These are phyloP conservation scores for Polygonum maritimum DNA, from an alignment of 148 eudicot genomes.

Conservation along the genomic window DNA sequence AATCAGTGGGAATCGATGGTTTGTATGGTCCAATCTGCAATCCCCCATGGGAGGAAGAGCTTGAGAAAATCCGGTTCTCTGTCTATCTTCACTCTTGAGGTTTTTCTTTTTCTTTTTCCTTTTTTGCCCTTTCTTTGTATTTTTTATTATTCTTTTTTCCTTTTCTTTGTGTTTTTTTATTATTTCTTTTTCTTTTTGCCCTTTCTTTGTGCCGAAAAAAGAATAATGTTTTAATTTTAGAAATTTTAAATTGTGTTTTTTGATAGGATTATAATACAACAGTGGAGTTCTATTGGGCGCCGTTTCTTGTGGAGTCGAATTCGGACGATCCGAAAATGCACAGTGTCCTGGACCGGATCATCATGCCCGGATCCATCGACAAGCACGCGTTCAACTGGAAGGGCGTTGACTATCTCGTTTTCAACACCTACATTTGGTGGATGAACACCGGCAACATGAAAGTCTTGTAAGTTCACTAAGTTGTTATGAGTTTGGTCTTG, in stretches of 20 bases:
- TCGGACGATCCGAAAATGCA: conserved; percentile 86
- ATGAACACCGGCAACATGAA: conserved; percentile 84
- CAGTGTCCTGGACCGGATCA: conserved; percentile 77
- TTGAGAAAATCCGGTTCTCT: conserved; percentile 65
- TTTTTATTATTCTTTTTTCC: background rate
- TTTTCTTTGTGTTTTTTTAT: no score
- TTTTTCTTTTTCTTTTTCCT: background rate
- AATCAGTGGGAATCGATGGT: conserved; percentile 99
- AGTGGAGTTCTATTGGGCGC: conserved; percentile 99
- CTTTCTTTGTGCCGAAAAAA: background rate
- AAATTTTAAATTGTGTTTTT: background rate
- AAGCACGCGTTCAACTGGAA: conserved; percentile 79
- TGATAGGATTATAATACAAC: conserved; percentile 86
- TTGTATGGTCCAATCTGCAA: conserved; percentile 72
- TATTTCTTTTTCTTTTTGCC: no score
- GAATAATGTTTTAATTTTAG: background rate
- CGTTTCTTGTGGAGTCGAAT: conserved; percentile 88
- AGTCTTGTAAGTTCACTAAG: conserved; percentile 38
- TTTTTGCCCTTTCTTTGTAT: background rate
- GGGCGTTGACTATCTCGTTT: conserved; percentile 68
- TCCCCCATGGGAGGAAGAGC: conserved; percentile 56
- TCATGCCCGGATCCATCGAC: conserved; percentile 69
- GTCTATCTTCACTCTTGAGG: conserved; percentile 74
- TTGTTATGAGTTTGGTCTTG: no score
- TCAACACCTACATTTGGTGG: conserved; percentile 99